Evolutionary conservation across 2,329 filamentous ascomycete species (phyloP).

Genomic region (Neonectria hederae): DNA sequence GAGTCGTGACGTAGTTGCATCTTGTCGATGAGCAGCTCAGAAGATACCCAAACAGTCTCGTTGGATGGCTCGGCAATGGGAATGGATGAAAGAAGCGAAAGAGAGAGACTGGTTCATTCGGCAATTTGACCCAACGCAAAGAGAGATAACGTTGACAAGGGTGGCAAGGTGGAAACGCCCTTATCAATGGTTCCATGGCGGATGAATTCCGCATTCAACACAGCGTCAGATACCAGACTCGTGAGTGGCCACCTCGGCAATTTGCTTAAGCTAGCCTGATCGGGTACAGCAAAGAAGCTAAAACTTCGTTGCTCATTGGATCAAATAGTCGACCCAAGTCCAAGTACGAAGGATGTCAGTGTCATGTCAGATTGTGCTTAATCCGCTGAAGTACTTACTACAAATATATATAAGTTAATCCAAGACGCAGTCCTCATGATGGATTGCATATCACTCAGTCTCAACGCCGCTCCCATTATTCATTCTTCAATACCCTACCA

Average conservation of each 20-base stretch:
- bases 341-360: too few species aligned
- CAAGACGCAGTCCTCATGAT: neutral
- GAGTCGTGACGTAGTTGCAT: conserved; percentile 9
- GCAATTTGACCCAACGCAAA: neutral
- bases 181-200: too few species aligned
- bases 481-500: too few species aligned
- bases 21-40: neutral
- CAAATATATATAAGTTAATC: too few species aligned
- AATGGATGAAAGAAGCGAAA: neutral
- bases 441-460: too few species aligned
- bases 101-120: conserved; percentile 13
- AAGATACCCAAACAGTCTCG: neutral
- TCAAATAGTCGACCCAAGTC: conserved; percentile 1
- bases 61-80: neutral
- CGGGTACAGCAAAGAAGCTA: neutral
- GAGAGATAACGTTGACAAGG: neutral
- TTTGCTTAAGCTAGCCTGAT: neutral
- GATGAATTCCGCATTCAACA: too few species aligned
- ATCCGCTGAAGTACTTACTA: too few species aligned
- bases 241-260: conserved; percentile 34
- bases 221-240: too few species aligned
- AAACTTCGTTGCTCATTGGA: neutral
- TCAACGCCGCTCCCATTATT: neutral
- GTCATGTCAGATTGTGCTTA: too few species aligned
- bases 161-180: neutral